Conservation (phyloP, 805 yeast species). For the Kodamaea neixiangensis region DNA sequence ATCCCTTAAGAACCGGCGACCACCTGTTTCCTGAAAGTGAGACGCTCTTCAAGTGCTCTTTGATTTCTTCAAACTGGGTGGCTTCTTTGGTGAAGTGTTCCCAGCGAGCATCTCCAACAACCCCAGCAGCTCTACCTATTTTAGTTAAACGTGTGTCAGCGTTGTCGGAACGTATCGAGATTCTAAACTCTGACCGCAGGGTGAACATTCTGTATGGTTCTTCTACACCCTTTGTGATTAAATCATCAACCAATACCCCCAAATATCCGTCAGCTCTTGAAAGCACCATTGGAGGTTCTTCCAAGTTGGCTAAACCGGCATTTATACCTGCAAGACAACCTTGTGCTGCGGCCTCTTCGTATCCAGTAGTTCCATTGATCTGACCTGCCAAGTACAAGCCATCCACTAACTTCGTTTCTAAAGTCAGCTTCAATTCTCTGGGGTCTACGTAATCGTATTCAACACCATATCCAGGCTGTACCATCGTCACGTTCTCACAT, state of each 20-base stretch:
- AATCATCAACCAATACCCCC: conserved; percentile 92
- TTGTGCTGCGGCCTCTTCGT: conserved; percentile 98
- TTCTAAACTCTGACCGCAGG: conserved; percentile 89
- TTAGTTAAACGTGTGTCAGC: conserved; percentile 86
- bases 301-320: conserved; percentile 66
- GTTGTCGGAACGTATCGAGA: conserved; percentile 89
- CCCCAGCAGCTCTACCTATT: conserved; percentile 65
- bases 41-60: conserved; percentile 46
- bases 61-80: conserved; percentile 44
- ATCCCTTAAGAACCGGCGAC: conserved; percentile 50
- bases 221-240: conserved; percentile 91
- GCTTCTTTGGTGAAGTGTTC: conserved; percentile 45
- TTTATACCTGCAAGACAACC: conserved; percentile 95
- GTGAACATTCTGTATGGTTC: conserved; percentile 99
- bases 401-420: conserved; percentile 76
- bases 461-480: conserved; percentile 98
- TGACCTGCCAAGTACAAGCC: conserved; percentile 95
- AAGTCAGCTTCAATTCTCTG: conserved; percentile 70
- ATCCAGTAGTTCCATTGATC: conserved; percentile 98
- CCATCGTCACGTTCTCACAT: conserved; percentile 80
- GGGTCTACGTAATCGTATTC: conserved; percentile 98
- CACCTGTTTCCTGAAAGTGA: conserved; percentile 61
- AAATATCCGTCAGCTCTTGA: conserved; percentile 83
- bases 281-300: conserved; percentile 50
- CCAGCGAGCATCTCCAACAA: conserved; percentile 64